Conservation (phyloP, 805 yeast species). For the Blastobotrys americana region DNA sequence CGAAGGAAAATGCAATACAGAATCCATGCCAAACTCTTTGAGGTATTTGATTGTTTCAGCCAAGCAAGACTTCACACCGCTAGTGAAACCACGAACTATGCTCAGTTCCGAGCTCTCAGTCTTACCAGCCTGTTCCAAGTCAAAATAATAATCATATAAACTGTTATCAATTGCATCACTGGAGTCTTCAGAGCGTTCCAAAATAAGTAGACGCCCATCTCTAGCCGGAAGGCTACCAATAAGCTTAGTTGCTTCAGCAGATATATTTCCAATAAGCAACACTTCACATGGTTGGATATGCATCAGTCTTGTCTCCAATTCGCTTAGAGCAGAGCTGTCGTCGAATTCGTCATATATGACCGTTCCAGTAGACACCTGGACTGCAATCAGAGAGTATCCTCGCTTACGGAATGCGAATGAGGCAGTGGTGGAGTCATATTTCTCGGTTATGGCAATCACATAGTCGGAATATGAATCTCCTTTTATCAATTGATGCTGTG, state of each 20-base stretch:
- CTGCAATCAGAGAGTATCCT: slow-evolving; percentile 47
- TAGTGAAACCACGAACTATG: slow-evolving; percentile 18
- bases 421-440: background rate
- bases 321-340: slow-evolving; percentile 51
- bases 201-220: background rate
- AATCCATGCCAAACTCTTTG: slow-evolving; percentile 53
- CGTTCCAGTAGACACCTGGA: slow-evolving; percentile 69
- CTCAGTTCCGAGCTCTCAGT: slow-evolving; percentile 7
- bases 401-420: slow-evolving; percentile 9
- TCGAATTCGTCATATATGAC: slow-evolving; percentile 62
- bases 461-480: slow-evolving; percentile 17
- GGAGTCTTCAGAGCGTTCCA: background rate
- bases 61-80: slow-evolving; percentile 34
- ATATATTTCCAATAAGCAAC: slow-evolving; percentile 38
- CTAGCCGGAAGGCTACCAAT: slow-evolving; percentile 9
- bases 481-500: background rate
- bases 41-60: slow-evolving; percentile 48
- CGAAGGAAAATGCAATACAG: slow-evolving; percentile 44
- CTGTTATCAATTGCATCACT: background rate
- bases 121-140: background rate
- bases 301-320: slow-evolving; percentile 64
- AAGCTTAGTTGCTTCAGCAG: slow-evolving; percentile 30
- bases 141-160: background rate
- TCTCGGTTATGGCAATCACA: slow-evolving; percentile 20
- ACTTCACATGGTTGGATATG: slow-evolving; percentile 77